These are phyloP conservation scores for Hypoxylon lienhwacheense DNA, from an alignment of 495 filamentous ascomycete species.

Conservation along the genomic window DNA sequence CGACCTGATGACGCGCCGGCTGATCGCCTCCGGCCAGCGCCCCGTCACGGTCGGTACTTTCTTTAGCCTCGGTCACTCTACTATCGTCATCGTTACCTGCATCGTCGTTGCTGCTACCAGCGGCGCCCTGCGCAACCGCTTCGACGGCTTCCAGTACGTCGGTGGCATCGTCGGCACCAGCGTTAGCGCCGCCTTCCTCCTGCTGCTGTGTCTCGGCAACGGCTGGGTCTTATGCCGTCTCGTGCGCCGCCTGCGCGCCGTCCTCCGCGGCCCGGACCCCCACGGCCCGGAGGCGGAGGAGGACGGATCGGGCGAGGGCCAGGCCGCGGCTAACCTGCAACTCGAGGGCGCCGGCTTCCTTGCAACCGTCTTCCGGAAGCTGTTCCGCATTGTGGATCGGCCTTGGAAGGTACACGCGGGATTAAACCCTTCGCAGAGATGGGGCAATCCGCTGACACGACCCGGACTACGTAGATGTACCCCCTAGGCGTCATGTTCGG, in stretches of 20 bases:
- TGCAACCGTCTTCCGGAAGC: slow-evolving; percentile 66
- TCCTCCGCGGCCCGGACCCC: slow-evolving; percentile 47
- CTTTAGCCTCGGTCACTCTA: slow-evolving; percentile 91
- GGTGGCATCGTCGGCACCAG: slow-evolving; percentile 85
- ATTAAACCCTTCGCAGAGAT: too few relatives aligned
- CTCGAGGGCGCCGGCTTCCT: slow-evolving; percentile 78
- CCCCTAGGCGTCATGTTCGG: slow-evolving; percentile 89
- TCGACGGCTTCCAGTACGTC: slow-evolving; percentile 77
- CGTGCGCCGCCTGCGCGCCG: slow-evolving; percentile 63
- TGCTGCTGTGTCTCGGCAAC: slow-evolving; percentile 83
- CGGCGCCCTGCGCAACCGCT: slow-evolving; percentile 74
- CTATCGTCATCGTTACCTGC: slow-evolving; percentile 89
- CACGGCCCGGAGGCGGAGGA: slow-evolving; percentile 24
- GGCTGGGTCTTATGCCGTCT: slow-evolving; percentile 80
- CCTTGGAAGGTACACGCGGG: slow-evolving; percentile 75
- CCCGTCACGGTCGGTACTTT: slow-evolving; percentile 96
- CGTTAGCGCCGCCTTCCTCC: slow-evolving; percentile 78
- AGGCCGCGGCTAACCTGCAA: slow-evolving; percentile 62
- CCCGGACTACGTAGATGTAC: slow-evolving; percentile 67
- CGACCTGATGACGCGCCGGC: slow-evolving; percentile 88
- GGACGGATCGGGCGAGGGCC: slow-evolving; percentile 39
- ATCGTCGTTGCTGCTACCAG: slow-evolving; percentile 89
- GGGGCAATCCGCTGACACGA: not conserved
- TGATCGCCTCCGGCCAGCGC: slow-evolving; percentile 82
- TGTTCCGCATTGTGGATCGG: slow-evolving; percentile 83